Percentiles rank a stretch among this genome's conserved stretches.
Evolutionary conservation across 2,329 filamentous ascomycete genomes (phyloP).

Genomic region (Diaporthe citrichinensis): DNA sequence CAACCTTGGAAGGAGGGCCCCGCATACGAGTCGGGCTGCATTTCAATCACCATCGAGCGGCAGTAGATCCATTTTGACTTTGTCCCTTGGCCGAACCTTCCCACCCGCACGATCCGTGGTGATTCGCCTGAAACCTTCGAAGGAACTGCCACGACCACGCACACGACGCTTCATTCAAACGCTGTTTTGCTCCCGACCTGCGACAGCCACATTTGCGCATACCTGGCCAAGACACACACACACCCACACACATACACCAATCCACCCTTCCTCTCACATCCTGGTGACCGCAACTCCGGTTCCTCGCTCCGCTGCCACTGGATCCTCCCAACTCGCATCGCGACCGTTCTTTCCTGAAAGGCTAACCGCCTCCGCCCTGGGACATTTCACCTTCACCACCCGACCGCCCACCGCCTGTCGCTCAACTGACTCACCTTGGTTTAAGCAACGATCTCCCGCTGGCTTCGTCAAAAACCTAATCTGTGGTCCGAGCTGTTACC

Average conservation of each 20-base stretch:
- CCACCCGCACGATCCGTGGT: constrained; percentile 22
- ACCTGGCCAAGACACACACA: constrained; percentile 9
- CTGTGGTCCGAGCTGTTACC: constrained; percentile 9
- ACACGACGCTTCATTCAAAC: constrained; percentile 15
- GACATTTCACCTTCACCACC: background rate
- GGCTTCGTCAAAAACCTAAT: constrained; percentile 34
- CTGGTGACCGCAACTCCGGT: constrained; percentile 18
- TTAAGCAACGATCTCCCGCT: constrained; percentile 27
- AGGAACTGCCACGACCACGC: constrained; percentile 9
- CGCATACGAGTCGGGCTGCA: constrained; percentile 27
- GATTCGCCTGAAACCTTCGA: constrained; percentile 26
- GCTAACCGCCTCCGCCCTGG: background rate
- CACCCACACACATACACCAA: background rate
- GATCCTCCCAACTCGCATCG: background rate
- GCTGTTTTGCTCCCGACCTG: constrained; percentile 16
- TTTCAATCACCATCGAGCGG: constrained; percentile 11
- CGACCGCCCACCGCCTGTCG: background rate
- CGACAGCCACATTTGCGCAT: background rate
- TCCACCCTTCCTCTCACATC: constrained; percentile 6
- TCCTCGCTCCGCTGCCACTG: background rate
- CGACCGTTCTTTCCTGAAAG: background rate
- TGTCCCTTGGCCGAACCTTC: constrained; percentile 30
- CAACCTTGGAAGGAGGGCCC: constrained; percentile 7
- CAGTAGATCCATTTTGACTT: constrained; percentile 15
- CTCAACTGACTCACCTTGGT: constrained; percentile 25